Base-by-base conservation (phyloP, 495 filamentous ascomycete species). In the Penicillium angulare region DNA sequence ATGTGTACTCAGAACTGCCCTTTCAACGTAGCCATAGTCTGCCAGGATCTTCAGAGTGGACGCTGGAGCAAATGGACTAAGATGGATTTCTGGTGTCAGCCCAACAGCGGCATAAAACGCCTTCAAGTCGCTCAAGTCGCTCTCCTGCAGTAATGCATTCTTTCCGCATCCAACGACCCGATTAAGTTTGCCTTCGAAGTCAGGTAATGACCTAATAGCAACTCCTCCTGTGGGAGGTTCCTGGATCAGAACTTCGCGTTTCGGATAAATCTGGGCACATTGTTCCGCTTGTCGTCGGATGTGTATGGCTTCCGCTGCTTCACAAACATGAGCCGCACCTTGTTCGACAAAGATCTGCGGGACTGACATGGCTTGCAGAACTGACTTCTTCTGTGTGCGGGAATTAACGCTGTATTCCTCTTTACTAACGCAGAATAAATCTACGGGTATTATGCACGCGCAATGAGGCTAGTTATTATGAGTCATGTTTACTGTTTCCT, bases 271-370 rank as follows among this genome's bases (percentile, higher is more conserved):
- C 17, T 50, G 24, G 23, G 29, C 18, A 18, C 49, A 60, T 21
- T 32, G 24, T 38, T 60, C 49, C 12, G 39, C 57, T 53, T 60
- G 53, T n/a, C 49, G 49, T n/a, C 40, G 42, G 20, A 56, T 36
- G 17, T 56, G 52, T 33, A 49, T 23, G 5, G 15, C 34, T 21
- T 57, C 57, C 17, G 29, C 41, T 20, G 39, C 9, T 23, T 60
- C 57, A 20, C 48, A 56, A n/a, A 40, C 18, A 38, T 42, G n/a
- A 10, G 31, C 48, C 3, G 15, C 35, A 2, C 42, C 21, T 26
- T 2, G 16, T 6, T 49, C 40, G n/a, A 52, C 36, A 27, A 29
- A 41, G 1, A 36, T 6, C 10, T 49, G 15, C 4, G 51, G 31
- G 2, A 43, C 10, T 5, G 46, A 7, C 49, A 56, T 56, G 2